Evolutionary conservation across 176 grass and related monocot genomes (phyloP).

Genomic region (Eragrostis curvula): DNA sequence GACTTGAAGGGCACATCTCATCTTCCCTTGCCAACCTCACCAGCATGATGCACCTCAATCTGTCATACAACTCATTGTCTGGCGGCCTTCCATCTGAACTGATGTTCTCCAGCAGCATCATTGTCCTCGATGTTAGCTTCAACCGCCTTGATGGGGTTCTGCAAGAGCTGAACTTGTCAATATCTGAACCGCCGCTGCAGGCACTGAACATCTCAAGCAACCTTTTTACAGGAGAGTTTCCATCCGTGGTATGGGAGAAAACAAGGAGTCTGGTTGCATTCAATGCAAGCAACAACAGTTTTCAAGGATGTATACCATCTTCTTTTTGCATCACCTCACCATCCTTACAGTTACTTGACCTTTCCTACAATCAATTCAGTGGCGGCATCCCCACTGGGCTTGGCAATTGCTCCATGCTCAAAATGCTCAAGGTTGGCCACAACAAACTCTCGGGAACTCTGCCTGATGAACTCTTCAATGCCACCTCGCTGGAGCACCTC

Average conservation of each 20-base stretch:
- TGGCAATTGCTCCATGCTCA: conserved; percentile 32
- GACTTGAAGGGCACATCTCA: conserved; percentile 32
- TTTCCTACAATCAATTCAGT: conserved; percentile 34
- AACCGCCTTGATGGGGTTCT: conserved; percentile 30
- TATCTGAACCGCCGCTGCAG: not conserved
- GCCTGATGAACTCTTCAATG: conserved; percentile 43
- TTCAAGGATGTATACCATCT: conserved; percentile 21
- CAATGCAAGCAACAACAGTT: conserved; percentile 55
- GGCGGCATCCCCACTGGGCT: not conserved
- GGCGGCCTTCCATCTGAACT: conserved; percentile 4
- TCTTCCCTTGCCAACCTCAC: not conserved
- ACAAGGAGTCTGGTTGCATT: conserved; percentile 14
- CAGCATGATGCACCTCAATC: not conserved
- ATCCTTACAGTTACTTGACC: conserved; percentile 6
- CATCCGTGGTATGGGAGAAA: conserved; percentile 6
- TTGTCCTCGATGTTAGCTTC: conserved; percentile 45
- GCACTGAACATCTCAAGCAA: conserved; percentile 63
- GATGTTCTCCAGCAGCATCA: conserved; percentile 27
- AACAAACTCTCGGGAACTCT: conserved; percentile 34
- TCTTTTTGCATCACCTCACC: conserved; percentile 11
- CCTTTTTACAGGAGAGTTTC: conserved; percentile 34
- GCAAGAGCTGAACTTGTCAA: not conserved
- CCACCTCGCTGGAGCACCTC: conserved; percentile 3
- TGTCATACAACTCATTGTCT: conserved; percentile 29
- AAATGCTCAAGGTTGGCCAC: conserved; percentile 29